A percentile compares a stretch with the other conserved stretches of the same genome.
These are phyloP conservation scores for Fusarium palustre DNA, from an alignment of 2,329 filamentous ascomycete genomes.

Conservation along the genomic window DNA sequence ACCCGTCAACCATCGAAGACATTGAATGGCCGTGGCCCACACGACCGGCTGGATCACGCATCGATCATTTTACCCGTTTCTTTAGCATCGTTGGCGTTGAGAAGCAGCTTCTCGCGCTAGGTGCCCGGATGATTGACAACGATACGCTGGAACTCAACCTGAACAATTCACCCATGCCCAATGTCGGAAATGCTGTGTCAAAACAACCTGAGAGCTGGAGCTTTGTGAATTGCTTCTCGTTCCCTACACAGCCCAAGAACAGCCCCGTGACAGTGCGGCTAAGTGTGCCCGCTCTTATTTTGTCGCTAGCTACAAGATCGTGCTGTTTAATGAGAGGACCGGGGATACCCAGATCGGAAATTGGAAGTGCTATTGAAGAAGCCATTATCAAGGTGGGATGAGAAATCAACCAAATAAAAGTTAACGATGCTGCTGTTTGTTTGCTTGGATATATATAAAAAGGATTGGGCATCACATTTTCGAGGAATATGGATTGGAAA, in stretches of 20 bases:
- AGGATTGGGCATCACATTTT: neutral
- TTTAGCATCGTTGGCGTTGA: conserved; percentile 44
- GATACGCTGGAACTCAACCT: conserved; percentile 45
- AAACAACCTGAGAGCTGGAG: conserved; percentile 47
- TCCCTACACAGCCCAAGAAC: conserved; percentile 28
- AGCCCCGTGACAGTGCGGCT: conserved; percentile 32
- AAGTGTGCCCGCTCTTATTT: conserved; percentile 33
- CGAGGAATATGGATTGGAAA: neutral
- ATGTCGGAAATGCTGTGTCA: conserved; percentile 5
- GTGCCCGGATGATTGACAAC: conserved; percentile 38
- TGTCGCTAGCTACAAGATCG: conserved; percentile 32
- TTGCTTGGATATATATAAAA: neutral
- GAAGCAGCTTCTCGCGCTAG: conserved; percentile 44
- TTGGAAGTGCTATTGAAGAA: conserved; percentile 46
- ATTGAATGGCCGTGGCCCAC: conserved; percentile 40
- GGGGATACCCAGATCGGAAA: conserved; percentile 42
- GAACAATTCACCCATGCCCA: conserved; percentile 15
- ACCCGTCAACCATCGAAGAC: conserved; percentile 28
- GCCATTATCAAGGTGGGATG: conserved; percentile 29
- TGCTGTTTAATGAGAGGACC: conserved; percentile 45
- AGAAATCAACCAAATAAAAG: neutral
- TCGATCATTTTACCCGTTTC: conserved; percentile 28
- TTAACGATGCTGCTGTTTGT: neutral
- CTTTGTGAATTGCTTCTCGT: conserved; percentile 45
- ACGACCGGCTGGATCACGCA: conserved; percentile 9